Evolutionary conservation across 169 alveolate species (phyloP).

Genomic region (Plasmodium knowlesi): DNA sequence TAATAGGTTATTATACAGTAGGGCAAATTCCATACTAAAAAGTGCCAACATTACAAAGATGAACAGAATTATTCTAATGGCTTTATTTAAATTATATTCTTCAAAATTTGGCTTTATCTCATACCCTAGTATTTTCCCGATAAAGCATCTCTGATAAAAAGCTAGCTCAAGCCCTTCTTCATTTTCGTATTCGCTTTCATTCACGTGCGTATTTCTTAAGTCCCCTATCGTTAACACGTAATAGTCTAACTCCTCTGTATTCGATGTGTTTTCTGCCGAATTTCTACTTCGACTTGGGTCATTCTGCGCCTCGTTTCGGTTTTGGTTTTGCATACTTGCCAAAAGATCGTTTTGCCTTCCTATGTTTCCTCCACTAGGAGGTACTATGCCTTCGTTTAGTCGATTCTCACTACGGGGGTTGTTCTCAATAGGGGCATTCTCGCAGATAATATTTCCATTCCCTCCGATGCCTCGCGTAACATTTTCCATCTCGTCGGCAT

Average conservation of each 20-base stretch:
- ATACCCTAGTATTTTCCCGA: conserved; percentile 58
- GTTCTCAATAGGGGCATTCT: not conserved
- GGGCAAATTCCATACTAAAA: conserved; percentile 58
- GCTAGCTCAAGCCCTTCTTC: conserved; percentile 1
- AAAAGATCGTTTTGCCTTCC: conserved; percentile 4
- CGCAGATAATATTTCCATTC: not conserved
- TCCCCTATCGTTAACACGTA: conserved; percentile 42
- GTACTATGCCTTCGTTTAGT: not conserved
- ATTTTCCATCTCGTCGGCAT: not conserved
- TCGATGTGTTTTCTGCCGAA: conserved; percentile 6
- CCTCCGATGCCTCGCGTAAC: not conserved
- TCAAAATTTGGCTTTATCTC: conserved; percentile 51
- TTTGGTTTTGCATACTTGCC: not conserved
- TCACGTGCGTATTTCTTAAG: conserved; percentile 14
- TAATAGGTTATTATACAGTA: conserved; percentile 48
- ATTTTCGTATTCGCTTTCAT: conserved; percentile 11
- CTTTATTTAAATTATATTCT: conserved; percentile 43
- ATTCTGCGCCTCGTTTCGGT: not conserved
- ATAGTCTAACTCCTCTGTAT: conserved; percentile 39
- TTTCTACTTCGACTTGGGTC: conserved; percentile 3
- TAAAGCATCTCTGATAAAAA: conserved; percentile 37
- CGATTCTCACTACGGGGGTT: not conserved
- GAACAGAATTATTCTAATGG: conserved; percentile 36
- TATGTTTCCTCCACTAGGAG: not conserved
- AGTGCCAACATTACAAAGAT: conserved; percentile 26